Evolutionary conservation across 192 early-diverging fungal species (phyloP).

Genomic region (Anaeromyces robustus): DNA sequence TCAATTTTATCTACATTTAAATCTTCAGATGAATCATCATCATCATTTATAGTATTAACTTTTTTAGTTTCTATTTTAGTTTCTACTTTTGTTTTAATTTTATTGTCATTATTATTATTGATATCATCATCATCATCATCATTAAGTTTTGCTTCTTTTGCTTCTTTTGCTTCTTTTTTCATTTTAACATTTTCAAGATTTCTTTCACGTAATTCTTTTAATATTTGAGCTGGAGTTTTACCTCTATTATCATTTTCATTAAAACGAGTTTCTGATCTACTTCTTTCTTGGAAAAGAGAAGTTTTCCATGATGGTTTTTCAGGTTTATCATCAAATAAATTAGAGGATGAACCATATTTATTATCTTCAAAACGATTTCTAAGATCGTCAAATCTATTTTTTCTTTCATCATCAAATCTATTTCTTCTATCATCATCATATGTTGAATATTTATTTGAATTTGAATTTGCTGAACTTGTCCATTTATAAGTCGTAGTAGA

Average conservation of each 20-base stretch:
- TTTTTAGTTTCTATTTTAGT: neutral
- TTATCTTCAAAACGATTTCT: neutral
- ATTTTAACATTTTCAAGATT: neutral
- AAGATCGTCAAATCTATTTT: neutral
- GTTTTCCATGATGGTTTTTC: neutral
- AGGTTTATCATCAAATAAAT: neutral
- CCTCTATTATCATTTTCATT: neutral
- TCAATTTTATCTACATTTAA: neutral
- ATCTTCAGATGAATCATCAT: neutral
- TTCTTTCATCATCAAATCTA: neutral
- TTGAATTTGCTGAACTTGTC: neutral
- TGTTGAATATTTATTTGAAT: neutral
- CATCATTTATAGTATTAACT: neutral
- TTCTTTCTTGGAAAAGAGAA: neutral
- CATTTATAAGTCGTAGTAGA: neutral
- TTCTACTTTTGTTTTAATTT: neutral
- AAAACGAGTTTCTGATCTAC: neutral
- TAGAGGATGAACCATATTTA: neutral
- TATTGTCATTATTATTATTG: neutral
- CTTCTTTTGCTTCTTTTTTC: neutral
- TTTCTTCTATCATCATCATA: neutral
- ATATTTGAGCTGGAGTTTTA: neutral
- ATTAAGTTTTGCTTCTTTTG: too few relatives aligned
- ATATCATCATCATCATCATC: neutral
- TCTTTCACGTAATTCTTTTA: neutral